Evolutionary conservation across 345 rosid species (phyloP).

Genomic region (Euphorbia pulcherrima): DNA sequence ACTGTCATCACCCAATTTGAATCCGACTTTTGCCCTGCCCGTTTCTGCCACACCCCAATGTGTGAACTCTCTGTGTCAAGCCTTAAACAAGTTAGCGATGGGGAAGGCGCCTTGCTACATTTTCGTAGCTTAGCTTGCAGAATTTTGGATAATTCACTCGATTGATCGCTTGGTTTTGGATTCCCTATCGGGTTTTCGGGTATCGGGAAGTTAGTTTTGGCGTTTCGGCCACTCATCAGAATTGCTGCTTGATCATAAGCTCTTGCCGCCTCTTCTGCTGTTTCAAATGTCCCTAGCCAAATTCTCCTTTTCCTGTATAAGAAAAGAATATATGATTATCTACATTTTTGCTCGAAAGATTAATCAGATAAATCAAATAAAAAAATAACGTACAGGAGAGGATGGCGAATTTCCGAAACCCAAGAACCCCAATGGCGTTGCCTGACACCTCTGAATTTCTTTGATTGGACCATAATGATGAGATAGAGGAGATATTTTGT

Average conservation of each 20-base stretch:
- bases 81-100: conserved; percentile 72
- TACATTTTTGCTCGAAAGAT: background rate
- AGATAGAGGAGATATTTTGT: background rate
- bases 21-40: conserved; percentile 55
- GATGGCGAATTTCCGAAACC: conserved; percentile 34
- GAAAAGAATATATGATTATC: background rate
- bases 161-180: background rate
- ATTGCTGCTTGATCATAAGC: conserved; percentile 44
- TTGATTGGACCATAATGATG: conserved; percentile 25
- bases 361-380: background rate
- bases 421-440: conserved; percentile 34
- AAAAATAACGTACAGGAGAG: conserved; percentile 18
- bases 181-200: conserved; percentile 14
- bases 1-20: conserved; percentile 79
- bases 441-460: conserved; percentile 33
- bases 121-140: conserved; percentile 60
- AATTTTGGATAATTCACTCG: conserved; percentile 41
- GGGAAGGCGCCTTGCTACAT: conserved; percentile 56
- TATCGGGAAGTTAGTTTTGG: conserved; percentile 39
- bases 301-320: conserved; percentile 37
- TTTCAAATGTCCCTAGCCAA: conserved; percentile 47
- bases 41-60: conserved; percentile 83
- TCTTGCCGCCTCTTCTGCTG: conserved; percentile 30
- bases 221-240: conserved; percentile 39
- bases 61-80: conserved; percentile 68